Percentiles rank a stretch among this genome's conserved stretches.
phyloP scores from a whole-genome alignment of 2,329 filamentous ascomycete genomes.

The Fusarium sororula region DNA sequence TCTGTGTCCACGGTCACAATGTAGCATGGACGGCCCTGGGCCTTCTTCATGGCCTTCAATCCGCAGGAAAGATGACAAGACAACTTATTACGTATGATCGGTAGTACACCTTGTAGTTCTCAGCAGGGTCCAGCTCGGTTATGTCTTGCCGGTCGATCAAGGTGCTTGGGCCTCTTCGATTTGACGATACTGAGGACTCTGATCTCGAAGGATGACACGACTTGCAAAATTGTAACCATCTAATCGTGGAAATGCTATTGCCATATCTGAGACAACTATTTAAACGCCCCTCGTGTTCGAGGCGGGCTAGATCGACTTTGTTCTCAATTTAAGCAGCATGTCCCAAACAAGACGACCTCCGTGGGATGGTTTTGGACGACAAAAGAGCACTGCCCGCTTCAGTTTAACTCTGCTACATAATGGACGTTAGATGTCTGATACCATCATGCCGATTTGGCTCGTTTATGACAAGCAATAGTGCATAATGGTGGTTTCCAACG shows the following conservation, averaged over 20 bases:
- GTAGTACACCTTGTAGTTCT: slow-evolving; percentile 16
- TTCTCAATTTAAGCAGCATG: background rate
- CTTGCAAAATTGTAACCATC: background rate
- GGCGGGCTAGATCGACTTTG: slow-evolving; percentile 9
- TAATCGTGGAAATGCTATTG: background rate
- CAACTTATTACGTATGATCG: background rate
- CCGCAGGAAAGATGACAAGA: background rate
- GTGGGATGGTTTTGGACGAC: slow-evolving; percentile 24
- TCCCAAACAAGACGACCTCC: slow-evolving; percentile 6
- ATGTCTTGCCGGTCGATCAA: slow-evolving; percentile 33
- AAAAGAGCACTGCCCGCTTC: slow-evolving; percentile 22
- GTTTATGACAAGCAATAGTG: background rate
- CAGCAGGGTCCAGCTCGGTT: slow-evolving; percentile 34
- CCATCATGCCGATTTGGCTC: background rate
- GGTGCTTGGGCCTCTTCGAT: slow-evolving; percentile 12
- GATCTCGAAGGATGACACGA: background rate
- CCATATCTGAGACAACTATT: background rate
- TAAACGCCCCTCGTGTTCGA: background rate
- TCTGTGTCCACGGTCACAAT: background rate
- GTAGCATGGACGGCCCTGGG: background rate
- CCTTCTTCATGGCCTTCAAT: background rate
- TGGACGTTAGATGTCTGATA: background rate
- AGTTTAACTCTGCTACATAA: slow-evolving; percentile 17
- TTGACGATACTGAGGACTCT: background rate
- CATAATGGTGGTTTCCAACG: background rate